These are phyloP conservation scores for Tetrapisispora phaffii DNA, from an alignment of 805 yeast species.

Conservation along the genomic window DNA sequence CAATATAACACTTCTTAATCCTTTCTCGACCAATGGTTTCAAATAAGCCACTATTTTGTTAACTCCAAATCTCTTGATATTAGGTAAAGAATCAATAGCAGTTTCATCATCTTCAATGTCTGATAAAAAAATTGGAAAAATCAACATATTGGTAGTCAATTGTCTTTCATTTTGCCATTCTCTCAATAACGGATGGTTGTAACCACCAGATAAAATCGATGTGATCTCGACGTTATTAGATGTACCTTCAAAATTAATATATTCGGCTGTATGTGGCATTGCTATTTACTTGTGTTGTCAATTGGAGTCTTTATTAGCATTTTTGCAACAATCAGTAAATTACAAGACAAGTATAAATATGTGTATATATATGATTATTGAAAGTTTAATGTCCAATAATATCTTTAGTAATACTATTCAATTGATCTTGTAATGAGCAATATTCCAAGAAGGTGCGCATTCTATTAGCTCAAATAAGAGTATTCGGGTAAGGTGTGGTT, in stretches of 20 bases:
- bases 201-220: slow-evolving; percentile 86
- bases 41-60: slow-evolving; percentile 70
- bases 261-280: slow-evolving; percentile 57
- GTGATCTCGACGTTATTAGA: slow-evolving; percentile 41
- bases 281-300: not conserved
- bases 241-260: slow-evolving; percentile 40
- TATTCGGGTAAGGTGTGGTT: not conserved
- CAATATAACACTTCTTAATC: slow-evolving; percentile 73
- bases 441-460: not conserved
- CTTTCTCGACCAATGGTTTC: slow-evolving; percentile 59
- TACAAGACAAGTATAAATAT: too few species aligned
- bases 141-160: slow-evolving; percentile 78
- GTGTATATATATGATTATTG: not conserved
- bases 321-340: too few species aligned
- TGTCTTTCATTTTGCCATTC: slow-evolving; percentile 88
- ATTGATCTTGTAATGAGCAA: not conserved
- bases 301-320: too few species aligned
- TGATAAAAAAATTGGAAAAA: slow-evolving; percentile 81
- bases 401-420: not conserved
- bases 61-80: slow-evolving; percentile 78
- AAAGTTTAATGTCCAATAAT: too few species aligned
- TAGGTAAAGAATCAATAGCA: slow-evolving; percentile 69
- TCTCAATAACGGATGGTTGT: slow-evolving; percentile 79
- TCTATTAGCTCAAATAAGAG: not conserved
- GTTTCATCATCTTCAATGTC: slow-evolving; percentile 75